phyloP scores from a whole-genome alignment of 2,329 filamentous ascomycete species.

The Pseudogymnoascus sp. region DNA sequence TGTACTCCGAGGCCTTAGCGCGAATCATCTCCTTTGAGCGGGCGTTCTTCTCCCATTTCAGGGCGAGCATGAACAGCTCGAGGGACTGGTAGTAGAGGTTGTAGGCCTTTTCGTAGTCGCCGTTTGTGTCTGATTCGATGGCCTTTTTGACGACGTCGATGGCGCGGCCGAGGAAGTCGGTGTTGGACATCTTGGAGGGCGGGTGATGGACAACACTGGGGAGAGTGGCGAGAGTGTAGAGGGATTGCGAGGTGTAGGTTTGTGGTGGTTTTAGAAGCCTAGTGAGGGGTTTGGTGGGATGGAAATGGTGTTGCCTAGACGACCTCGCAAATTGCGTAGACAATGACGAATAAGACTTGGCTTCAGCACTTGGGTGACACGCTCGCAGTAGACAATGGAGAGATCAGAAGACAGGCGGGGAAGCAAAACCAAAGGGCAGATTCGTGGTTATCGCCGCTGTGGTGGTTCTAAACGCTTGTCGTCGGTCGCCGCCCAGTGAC shows the following conservation, averaged over 20 bases:
- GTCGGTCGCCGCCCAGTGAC: slow-evolving; percentile 1
- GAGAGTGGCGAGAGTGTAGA: neutral
- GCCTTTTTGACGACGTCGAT: slow-evolving; percentile 97
- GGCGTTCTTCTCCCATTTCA: slow-evolving; percentile 99
- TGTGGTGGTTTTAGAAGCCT: neutral
- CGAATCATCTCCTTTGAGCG: slow-evolving; percentile 97
- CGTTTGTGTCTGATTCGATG: slow-evolving; percentile 90
- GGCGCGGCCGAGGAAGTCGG: slow-evolving; percentile 92
- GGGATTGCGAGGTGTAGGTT: neutral
- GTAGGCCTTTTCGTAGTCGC: slow-evolving; percentile 96
- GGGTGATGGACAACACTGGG: neutral
- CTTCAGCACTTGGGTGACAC: neutral
- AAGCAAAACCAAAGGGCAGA: neutral
- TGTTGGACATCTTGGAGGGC: slow-evolving; percentile 69
- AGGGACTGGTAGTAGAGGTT: slow-evolving; percentile 92
- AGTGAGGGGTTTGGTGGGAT: slow-evolving; percentile 1
- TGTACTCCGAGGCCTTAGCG: slow-evolving; percentile 90
- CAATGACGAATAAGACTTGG: neutral
- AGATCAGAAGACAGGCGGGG: neutral
- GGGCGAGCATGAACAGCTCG: slow-evolving; percentile 95
- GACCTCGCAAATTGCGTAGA: neutral
- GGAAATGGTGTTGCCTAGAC: neutral
- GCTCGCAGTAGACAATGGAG: neutral
- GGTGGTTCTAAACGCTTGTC: neutral
- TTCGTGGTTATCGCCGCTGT: neutral